Conservation (phyloP, 1,139 yeast species). For the Saccharomyces hybrid region DNA sequence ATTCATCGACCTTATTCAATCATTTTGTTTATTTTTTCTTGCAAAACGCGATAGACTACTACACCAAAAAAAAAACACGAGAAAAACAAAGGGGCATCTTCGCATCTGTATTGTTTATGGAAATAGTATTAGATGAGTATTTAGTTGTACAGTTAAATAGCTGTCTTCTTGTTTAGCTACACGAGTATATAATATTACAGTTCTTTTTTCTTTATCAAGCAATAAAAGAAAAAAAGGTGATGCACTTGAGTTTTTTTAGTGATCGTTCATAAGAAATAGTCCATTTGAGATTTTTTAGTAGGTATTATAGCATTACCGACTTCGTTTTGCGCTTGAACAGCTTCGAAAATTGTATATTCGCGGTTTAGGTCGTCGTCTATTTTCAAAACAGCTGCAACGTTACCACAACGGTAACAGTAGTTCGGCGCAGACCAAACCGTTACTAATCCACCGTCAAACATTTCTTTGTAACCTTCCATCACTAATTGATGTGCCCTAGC, state of each 20-base stretch:
- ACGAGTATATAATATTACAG: neutral
- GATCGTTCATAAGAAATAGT: conserved; percentile 25
- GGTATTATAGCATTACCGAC: conserved; percentile 32
- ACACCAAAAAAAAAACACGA: neutral
- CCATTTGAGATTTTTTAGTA: conserved; percentile 32
- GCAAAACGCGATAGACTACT: neutral
- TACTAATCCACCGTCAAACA: conserved; percentile 78
- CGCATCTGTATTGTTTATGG: neutral
- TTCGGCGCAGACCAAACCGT: conserved; percentile 95
- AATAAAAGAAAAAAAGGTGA: neutral
- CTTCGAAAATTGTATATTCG: conserved; percentile 79
- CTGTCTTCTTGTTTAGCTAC: neutral
- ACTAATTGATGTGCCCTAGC: conserved; percentile 97
- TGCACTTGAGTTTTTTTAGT: neutral
- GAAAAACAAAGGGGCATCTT: neutral
- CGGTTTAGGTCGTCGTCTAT: conserved; percentile 66
- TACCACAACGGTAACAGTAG: conserved; percentile 91
- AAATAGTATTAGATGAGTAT: neutral
- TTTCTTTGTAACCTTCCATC: conserved; percentile 92
- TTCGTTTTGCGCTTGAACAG: conserved; percentile 42
- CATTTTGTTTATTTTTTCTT: neutral
- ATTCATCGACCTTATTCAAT: neutral
- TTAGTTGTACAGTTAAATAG: neutral
- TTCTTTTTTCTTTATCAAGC: neutral
- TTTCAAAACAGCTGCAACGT: conserved; percentile 82